A percentile compares a stretch with the other conserved stretches of the same genome.
These are phyloP conservation scores for Prunus mira DNA, from an alignment of 306 rosid genomes.

Conservation along the genomic window DNA sequence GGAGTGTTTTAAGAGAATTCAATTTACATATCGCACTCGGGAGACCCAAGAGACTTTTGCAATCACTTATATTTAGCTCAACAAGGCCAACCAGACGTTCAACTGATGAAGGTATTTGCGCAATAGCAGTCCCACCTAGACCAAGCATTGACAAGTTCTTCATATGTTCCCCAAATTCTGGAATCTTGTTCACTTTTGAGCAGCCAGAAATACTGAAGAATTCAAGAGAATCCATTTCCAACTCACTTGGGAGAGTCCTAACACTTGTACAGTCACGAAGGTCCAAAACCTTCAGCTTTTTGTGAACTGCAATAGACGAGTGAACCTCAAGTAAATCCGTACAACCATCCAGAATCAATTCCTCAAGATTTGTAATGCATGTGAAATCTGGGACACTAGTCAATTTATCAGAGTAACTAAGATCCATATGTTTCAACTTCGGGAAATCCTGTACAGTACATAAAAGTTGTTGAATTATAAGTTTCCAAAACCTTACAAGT, in stretches of 20 bases:
- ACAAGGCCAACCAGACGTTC: no score
- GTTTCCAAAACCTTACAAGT: no score
- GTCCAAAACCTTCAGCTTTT: neutral
- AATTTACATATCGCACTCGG: neutral
- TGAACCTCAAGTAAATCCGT: slow-evolving; percentile 7
- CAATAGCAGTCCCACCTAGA: no score
- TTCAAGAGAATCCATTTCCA: slow-evolving; percentile 11
- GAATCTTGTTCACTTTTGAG: slow-evolving; percentile 8
- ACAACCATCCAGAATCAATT: slow-evolving; percentile 11
- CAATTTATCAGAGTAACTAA: neutral
- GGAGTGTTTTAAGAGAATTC: slow-evolving; percentile 1
- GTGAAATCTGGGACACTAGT: slow-evolving; percentile 17
- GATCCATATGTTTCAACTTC: slow-evolving; percentile 2
- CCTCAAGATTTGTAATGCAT: slow-evolving; percentile 2
- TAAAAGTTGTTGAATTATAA: neutral
- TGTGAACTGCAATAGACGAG: neutral
- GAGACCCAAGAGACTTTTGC: neutral
- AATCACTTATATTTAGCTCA: neutral
- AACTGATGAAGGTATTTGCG: no score
- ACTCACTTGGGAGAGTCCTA: neutral
- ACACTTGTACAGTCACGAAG: neutral
- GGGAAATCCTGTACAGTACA: slow-evolving; percentile 1
- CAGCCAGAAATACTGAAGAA: neutral
- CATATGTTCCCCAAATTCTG: slow-evolving; percentile 3
- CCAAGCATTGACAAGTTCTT: neutral